These are phyloP conservation scores for Leccinum arenicola DNA, from an alignment of 768 basidiomycete genomes.

Conservation along the genomic window DNA sequence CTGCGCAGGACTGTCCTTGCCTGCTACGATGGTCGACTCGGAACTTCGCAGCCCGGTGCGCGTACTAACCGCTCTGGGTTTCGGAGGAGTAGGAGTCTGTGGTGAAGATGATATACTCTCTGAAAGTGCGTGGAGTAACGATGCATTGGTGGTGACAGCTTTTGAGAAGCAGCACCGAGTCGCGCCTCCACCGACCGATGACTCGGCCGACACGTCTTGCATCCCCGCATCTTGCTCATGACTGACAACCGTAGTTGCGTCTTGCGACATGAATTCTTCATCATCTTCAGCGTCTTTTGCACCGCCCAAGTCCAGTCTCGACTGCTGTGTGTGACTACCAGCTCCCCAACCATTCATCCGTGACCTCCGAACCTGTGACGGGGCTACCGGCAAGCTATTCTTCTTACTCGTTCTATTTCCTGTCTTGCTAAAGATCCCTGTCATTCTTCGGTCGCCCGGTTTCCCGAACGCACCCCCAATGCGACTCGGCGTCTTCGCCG, in stretches of 20 bases:
- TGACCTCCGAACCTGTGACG: constrained; percentile 35
- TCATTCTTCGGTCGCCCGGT: constrained; percentile 4
- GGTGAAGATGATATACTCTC: constrained; percentile 58
- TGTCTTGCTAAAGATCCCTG: constrained; percentile 23
- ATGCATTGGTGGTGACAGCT: background rate
- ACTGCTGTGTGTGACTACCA: background rate
- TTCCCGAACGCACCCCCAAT: constrained; percentile 1
- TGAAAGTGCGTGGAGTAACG: constrained; percentile 48
- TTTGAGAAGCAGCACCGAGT: no score
- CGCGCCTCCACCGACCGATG: no score
- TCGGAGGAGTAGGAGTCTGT: constrained; percentile 33
- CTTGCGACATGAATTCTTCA: constrained; percentile 9
- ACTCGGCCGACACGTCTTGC: constrained; percentile 6
- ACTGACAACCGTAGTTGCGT: background rate
- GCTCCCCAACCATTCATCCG: background rate
- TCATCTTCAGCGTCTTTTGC: background rate
- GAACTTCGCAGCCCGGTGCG: constrained; percentile 45
- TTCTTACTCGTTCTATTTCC: constrained; percentile 40
- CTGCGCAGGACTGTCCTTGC: constrained; percentile 26
- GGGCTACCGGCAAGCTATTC: constrained; percentile 45
- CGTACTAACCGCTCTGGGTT: constrained; percentile 42
- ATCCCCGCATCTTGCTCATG: constrained; percentile 3
- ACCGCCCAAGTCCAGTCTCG: background rate
- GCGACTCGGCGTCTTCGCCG: constrained; percentile 2
- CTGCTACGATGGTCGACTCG: constrained; percentile 30